These are phyloP conservation scores for Eutrema yunnanense DNA, from an alignment of 345 rosid species.

Conservation along the genomic window DNA sequence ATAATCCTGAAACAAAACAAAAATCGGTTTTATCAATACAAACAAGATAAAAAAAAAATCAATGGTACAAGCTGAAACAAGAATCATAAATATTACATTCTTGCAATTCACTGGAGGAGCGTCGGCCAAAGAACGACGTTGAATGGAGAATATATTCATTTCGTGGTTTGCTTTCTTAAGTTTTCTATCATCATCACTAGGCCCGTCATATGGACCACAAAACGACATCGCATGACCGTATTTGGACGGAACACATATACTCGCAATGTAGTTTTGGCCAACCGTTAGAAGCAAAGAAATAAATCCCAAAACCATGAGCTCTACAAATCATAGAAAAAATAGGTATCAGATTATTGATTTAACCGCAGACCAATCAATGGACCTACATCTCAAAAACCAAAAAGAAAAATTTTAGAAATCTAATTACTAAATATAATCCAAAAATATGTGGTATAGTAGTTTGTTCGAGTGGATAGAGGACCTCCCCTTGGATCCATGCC, in stretches of 20 bases:
- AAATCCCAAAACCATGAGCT: slow-evolving; percentile 90
- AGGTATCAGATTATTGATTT: too few species aligned
- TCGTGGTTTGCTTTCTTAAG: not conserved
- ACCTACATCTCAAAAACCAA: too few species aligned
- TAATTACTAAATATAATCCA: too few species aligned
- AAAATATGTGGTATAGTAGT: too few species aligned
- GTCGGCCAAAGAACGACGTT: slow-evolving; percentile 30
- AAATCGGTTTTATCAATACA: not conserved
- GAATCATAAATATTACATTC: not conserved
- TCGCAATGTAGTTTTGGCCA: slow-evolving; percentile 61
- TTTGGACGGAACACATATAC: slow-evolving; percentile 44
- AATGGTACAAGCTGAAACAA: not conserved
- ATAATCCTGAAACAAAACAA: slow-evolving; percentile 38
- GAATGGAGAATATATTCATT: not conserved
- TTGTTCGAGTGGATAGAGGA: too few species aligned
- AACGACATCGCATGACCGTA: slow-evolving; percentile 67
- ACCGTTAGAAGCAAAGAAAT: slow-evolving; percentile 72
- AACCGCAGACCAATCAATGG: too few species aligned
- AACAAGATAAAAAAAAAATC: not conserved
- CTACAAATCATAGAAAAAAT: slow-evolving; percentile 24
- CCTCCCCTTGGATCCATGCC: too few species aligned
- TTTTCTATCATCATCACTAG: not conserved
- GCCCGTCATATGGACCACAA: slow-evolving; percentile 30
- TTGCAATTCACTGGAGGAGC: not conserved
- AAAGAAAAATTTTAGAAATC: too few species aligned